Base-by-base conservation (phyloP, 1,284 basidiomycete species). In the Marasmius fiardii region DNA sequence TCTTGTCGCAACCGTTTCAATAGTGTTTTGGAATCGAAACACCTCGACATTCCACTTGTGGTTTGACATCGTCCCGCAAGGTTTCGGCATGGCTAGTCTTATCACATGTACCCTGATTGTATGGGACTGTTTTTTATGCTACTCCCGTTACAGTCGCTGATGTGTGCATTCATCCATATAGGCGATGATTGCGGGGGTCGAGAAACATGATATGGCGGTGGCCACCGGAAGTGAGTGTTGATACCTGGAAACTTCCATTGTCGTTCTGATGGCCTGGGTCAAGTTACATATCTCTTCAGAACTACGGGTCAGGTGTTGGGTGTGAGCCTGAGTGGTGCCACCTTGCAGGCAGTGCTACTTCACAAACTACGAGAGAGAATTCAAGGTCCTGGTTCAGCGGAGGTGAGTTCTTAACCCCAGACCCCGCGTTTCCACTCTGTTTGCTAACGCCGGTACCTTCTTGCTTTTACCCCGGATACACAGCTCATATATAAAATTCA, bases 301-400 rank as follows among this genome's bases (percentile, higher is more conserved):
- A 94, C 92, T 4, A 92, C 91, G 11, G 93, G 93, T 14, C 93
- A 95, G 74, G 93, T 94, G 20, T 79, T 95, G 45, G 93, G 93
- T 49, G 93, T 95, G 52, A 88, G 90, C 63, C 73, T 95, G 45
- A 88, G 89, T 59, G 91, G 91, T 31, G 88, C 91, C 1, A 71
- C 95, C 43, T 75, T 92, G 23, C 93, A 95, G 71, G 82, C 83
- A 4, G 78, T 93, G 31, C 77, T 95, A 44, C 73, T 86, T 21
- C 71, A 76, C 49, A 83, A 89, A 66, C 73, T 95, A 56, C 81
- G 81, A 53, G 73, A 79, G 60, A 79, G 85, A 54, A 93, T 95
- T 64, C 80, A 78, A n/a, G 92, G 89, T 26, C 83, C 88, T 50
- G 78, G 77, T 60, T 82, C 92, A 54, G 75, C 75, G 65, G 75